These are phyloP conservation scores for Fraxinus floribunda DNA, from an alignment of 305 asterid genomes.

Conservation along the genomic window DNA sequence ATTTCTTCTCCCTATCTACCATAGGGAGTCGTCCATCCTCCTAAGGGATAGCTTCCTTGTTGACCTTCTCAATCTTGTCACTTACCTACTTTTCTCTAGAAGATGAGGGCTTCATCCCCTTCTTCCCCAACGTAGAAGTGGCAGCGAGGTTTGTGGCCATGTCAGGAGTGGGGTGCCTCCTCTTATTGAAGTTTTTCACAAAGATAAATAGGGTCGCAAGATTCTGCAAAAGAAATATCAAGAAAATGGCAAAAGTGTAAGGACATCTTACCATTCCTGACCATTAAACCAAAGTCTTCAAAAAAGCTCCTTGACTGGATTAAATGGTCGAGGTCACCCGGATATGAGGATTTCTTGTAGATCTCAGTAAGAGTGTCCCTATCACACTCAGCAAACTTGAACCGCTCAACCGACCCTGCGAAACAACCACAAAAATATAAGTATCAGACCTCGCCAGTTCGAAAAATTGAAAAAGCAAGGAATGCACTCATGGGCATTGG, in stretches of 20 bases:
- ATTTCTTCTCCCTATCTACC: too few relatives aligned
- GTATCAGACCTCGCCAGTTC: background rate
- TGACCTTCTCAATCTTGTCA: too few relatives aligned
- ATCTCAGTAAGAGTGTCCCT: background rate
- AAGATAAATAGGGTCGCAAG: background rate
- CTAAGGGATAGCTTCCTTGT: too few relatives aligned
- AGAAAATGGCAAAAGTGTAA: background rate
- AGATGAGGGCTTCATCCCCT: too few relatives aligned
- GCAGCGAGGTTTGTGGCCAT: background rate
- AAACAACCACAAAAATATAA: background rate
- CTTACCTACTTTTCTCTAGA: too few relatives aligned
- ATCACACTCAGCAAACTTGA: background rate
- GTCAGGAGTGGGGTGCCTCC: background rate
- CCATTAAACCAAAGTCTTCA: background rate
- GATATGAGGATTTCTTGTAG: background rate
- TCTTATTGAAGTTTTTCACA: background rate
- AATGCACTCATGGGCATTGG: background rate
- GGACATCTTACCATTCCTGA: background rate
- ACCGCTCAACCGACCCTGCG: background rate
- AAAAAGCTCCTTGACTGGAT: background rate
- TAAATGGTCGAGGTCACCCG: background rate
- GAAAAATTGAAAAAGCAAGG: background rate
- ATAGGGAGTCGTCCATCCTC: too few relatives aligned
- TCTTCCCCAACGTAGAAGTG: background rate
- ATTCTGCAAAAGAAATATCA: background rate